Base-by-base conservation (phyloP, 352 stramenopile genomes). In the Peronospora tabacina region DNA sequence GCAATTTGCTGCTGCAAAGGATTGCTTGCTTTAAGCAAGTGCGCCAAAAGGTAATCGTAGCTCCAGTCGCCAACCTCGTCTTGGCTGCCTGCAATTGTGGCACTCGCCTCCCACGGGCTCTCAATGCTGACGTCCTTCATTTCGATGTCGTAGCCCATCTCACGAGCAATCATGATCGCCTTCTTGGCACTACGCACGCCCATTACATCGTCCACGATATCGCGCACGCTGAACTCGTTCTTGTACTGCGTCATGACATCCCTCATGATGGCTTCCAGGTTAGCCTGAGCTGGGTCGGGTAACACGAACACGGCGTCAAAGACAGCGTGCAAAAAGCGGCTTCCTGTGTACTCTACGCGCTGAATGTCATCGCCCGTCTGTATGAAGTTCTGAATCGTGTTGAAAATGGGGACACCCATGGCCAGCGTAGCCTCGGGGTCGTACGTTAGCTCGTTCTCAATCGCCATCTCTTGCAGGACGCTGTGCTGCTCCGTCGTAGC, bases 161-260 rank as follows among this genome's bases (percentile, higher is more conserved):
- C 93, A 11, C 86, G 82, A n/a, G 87, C 92, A 35, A 98, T 71
- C 43, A 97, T 74, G 52, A 98, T 85, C 0, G 95, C 72, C 52
- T 90, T 95, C 56, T 94, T 87, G 37, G 88, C 86, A 26, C 76
- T 86, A 46, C 90, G 90, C 28, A 90, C 65, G 35, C 93, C 91
- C 52, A 70, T 91, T 39, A 97, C 64, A 77, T 98, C 90, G 41
- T 98, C 90, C n/a, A 96, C 77, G 13, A 97, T 76, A 26, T 90
- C 76, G 16, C 66, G 64, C 41, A 86, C 68, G 19, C 52, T 75
- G 42, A 90, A 55, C 19, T 64, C 58, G 44, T 66, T 50, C 47
- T 69, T 68, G 65, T 78, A 73, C 29, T 63, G 40, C 1, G 40
- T 68, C 15, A 94, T 69, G 26, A 95, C 67, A 19, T 79, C 57